These are phyloP conservation scores for Fusarium sororula DNA, from an alignment of 2,329 filamentous ascomycete genomes.

Conservation along the genomic window DNA sequence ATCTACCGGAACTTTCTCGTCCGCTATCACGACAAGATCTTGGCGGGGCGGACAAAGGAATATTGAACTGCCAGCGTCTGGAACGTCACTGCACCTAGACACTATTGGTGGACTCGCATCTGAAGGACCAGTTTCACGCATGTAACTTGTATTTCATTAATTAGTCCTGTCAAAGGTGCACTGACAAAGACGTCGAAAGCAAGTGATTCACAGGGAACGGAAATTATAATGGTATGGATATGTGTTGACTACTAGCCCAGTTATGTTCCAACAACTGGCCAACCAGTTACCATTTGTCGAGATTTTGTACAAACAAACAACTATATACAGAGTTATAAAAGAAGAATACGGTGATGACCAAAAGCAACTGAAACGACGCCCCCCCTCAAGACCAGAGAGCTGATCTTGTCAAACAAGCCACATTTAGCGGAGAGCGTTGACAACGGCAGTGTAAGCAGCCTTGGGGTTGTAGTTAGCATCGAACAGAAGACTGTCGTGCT, in stretches of 20 bases:
- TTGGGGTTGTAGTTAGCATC: slow-evolving; percentile 62
- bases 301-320: slow-evolving; percentile 8
- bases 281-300: not conserved
- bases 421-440: slow-evolving; percentile 20
- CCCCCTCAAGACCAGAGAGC: not conserved
- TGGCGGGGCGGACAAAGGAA: not conserved
- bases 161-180: accelerated
- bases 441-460: slow-evolving; percentile 57
- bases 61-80: too few relatives aligned
- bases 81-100: too few relatives aligned
- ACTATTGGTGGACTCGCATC: not conserved
- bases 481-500: slow-evolving; percentile 62
- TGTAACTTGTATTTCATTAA: too few relatives aligned
- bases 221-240: not conserved
- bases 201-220: not conserved
- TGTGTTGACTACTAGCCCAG: not conserved
- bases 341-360: not conserved
- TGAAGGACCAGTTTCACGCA: not conserved
- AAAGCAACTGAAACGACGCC: not conserved
- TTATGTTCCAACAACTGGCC: not conserved
- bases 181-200: not conserved
- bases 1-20: not conserved
- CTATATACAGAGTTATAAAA: slow-evolving; percentile 5
- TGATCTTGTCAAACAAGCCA: not conserved
- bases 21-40: too few relatives aligned